Conservation (phyloP, 768 basidiomycete genomes). For the Guyanaporus albipodus region DNA sequence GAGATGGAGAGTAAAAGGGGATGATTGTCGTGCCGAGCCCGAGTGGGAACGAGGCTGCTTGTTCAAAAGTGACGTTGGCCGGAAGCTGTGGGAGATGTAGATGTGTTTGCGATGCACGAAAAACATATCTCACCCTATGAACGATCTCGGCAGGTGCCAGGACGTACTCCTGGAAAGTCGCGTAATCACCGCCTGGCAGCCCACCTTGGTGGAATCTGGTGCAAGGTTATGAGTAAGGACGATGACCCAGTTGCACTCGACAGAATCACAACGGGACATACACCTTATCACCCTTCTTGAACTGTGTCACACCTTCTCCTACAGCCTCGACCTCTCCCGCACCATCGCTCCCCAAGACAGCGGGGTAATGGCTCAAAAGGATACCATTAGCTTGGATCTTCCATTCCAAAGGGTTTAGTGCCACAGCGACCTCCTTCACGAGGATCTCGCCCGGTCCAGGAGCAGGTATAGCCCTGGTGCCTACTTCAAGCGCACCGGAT, state of each 20-base stretch:
- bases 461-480: constrained; percentile 5
- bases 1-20: constrained; percentile 30
- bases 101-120: background rate
- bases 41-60: constrained; percentile 37
- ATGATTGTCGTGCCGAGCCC: constrained; percentile 30
- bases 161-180: constrained; percentile 28
- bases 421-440: constrained; percentile 38
- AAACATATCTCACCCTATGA: constrained; percentile 5
- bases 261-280: background rate
- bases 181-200: constrained; percentile 1
- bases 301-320: constrained; percentile 36
- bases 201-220: constrained; percentile 19
- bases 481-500: constrained; percentile 11
- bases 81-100: constrained; percentile 35
- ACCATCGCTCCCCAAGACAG: constrained; percentile 36
- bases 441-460: constrained; percentile 44
- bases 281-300: constrained; percentile 34
- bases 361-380: constrained; percentile 27
- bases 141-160: constrained; percentile 21
- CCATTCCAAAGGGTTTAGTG: constrained; percentile 45
- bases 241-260: background rate
- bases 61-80: constrained; percentile 32
- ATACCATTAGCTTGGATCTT: constrained; percentile 14
- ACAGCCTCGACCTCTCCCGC: constrained; percentile 38
- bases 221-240: background rate